Conservation (phyloP, 202 grass and related monocot genomes). For the Panicum virgatum region DNA sequence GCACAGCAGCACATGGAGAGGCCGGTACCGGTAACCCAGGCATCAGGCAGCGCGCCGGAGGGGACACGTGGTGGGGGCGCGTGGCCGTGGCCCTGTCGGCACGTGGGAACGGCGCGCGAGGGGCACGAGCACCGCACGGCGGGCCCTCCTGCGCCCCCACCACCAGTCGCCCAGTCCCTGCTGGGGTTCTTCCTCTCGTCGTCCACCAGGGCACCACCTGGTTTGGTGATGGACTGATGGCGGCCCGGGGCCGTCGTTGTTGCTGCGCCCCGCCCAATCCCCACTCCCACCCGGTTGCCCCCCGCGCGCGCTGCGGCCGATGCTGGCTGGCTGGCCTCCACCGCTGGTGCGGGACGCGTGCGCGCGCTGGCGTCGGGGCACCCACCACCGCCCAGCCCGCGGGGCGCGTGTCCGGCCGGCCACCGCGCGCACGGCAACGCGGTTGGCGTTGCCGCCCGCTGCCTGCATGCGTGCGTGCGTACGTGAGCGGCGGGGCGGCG, state of each 20-base stretch:
- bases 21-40: background rate
- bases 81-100: background rate
- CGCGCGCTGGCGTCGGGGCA: constrained; percentile 16
- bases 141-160: background rate
- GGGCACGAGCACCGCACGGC: background rate
- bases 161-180: background rate
- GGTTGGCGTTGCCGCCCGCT: background rate
- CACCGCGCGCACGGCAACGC: background rate
- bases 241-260: background rate
- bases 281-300: background rate
- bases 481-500: background rate
- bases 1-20: background rate
- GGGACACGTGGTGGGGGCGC: constrained; percentile 16
- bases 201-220: background rate
- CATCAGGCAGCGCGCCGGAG: background rate
- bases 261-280: background rate
- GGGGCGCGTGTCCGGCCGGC: background rate
- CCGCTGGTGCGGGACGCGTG: background rate
- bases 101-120: background rate
- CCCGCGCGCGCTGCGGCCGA: background rate
- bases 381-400: background rate
- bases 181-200: too few species aligned
- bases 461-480: background rate
- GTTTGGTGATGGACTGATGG: too few species aligned
- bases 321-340: background rate